These are phyloP conservation scores for Knufia petricola DNA, from an alignment of 2,329 filamentous ascomycete species.

Conservation along the genomic window DNA sequence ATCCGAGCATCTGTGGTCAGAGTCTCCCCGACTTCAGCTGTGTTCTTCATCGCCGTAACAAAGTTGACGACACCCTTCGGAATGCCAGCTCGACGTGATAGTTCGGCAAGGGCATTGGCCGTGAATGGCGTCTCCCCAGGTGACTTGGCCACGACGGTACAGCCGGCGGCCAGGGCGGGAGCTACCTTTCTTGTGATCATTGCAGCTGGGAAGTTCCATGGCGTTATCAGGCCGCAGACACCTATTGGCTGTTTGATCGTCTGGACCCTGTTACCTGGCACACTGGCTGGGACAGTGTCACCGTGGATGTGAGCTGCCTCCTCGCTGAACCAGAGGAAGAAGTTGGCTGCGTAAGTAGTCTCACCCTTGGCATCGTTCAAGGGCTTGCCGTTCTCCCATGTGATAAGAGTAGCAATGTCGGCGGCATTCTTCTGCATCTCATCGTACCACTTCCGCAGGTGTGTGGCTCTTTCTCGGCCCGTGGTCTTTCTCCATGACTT, in stretches of 20 bases:
- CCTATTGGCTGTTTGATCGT: slow-evolving; percentile 59
- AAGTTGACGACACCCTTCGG: slow-evolving; percentile 87
- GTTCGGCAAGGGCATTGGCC: slow-evolving; percentile 74
- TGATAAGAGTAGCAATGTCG: slow-evolving; percentile 55
- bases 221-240: slow-evolving; percentile 58
- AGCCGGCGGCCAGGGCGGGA: slow-evolving; percentile 74
- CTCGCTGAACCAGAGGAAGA: slow-evolving; percentile 56
- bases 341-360: slow-evolving; percentile 48
- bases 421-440: slow-evolving; percentile 57
- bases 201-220: slow-evolving; percentile 54
- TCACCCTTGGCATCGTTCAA: slow-evolving; percentile 51
- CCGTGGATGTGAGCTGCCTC: slow-evolving; percentile 51
- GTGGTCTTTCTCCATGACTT: slow-evolving; percentile 52
- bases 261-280: slow-evolving; percentile 51
- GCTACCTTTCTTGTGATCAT: slow-evolving; percentile 45
- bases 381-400: slow-evolving; percentile 57
- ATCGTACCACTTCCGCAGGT: slow-evolving; percentile 59
- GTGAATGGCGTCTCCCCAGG: slow-evolving; percentile 90
- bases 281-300: slow-evolving; percentile 51
- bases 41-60: slow-evolving; percentile 70
- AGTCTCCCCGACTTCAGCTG: slow-evolving; percentile 63
- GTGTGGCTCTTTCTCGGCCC: slow-evolving; percentile 49
- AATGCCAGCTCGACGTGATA: slow-evolving; percentile 77
- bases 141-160: slow-evolving; percentile 85
- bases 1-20: slow-evolving; percentile 68